phyloP scores from a whole-genome alignment of 2,329 filamentous ascomycete genomes.

The Verticillium dahliae region DNA sequence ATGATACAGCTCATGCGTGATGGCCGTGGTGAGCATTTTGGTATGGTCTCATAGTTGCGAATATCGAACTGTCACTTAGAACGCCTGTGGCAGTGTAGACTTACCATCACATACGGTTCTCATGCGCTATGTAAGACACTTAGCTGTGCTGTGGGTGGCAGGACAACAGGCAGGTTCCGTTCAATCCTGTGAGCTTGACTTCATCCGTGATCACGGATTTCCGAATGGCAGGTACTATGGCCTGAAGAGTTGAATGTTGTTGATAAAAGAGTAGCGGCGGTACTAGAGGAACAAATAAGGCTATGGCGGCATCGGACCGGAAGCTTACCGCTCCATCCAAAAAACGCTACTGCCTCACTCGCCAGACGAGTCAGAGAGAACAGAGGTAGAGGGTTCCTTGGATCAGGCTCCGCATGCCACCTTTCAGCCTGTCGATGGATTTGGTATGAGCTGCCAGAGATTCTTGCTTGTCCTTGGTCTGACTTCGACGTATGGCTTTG shows the following conservation, averaged over 20 bases:
- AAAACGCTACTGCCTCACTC: neutral
- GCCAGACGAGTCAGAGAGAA: neutral
- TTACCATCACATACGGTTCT: no score
- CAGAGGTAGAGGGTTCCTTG: neutral
- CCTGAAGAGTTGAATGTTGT: no score
- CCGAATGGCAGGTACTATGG: no score
- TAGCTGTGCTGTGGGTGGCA: no score
- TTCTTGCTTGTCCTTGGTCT: neutral
- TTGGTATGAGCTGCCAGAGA: neutral
- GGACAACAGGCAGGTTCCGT: no score
- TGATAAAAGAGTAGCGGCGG: no score
- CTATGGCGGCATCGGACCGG: neutral
- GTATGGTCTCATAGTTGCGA: neutral
- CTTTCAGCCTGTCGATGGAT: neutral
- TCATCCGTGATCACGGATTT: no score
- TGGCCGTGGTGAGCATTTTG: neutral
- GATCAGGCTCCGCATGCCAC: neutral
- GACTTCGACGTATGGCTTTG: neutral
- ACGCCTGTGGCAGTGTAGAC: no score
- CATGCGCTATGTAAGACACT: no score
- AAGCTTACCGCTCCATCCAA: neutral
- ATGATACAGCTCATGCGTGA: neutral
- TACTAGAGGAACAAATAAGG: neutral
- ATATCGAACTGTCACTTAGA: neutral
- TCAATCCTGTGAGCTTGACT: no score